Percentiles rank a stretch among this genome's conserved stretches.
phyloP scores from a whole-genome alignment of 1,284 basidiomycete genomes.

The Acaromyces ingoldii region DNA sequence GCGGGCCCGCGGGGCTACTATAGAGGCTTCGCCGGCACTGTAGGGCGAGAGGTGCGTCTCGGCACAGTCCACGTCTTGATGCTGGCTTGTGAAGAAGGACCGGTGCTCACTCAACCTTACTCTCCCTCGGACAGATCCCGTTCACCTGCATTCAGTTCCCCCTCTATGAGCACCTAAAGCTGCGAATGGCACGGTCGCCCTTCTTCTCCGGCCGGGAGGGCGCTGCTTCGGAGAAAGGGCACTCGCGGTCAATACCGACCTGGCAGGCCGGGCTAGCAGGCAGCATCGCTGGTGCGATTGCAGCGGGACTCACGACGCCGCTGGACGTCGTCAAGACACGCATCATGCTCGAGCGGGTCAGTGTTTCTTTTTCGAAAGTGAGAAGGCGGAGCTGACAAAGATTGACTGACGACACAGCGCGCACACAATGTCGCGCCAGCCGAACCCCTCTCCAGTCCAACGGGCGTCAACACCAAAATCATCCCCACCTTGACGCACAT shows the following conservation, averaged over 20 bases:
- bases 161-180: slow-evolving; percentile 84
- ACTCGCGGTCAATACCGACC: slow-evolving; percentile 57
- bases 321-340: slow-evolving; percentile 95
- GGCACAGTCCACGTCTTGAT: background rate
- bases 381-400: too few relatives aligned
- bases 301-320: slow-evolving; percentile 86
- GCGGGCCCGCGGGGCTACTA: slow-evolving; percentile 70
- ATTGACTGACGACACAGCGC: background rate
- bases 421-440: background rate
- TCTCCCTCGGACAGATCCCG: slow-evolving; percentile 64
- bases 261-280: slow-evolving; percentile 88
- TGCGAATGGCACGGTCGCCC: slow-evolving; percentile 22
- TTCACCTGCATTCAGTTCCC: slow-evolving; percentile 98
- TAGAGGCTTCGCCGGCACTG: slow-evolving; percentile 71
- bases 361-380: background rate
- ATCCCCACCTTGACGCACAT: slow-evolving; percentile 57
- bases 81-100: background rate
- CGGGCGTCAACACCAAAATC: slow-evolving; percentile 39
- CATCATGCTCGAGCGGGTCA: slow-evolving; percentile 76
- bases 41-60: slow-evolving; percentile 67
- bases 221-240: background rate
- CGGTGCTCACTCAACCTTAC: background rate
- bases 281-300: slow-evolving; percentile 80
- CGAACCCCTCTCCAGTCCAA: background rate
- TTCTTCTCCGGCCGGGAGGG: background rate